phyloP scores from a whole-genome alignment of 805 yeast genomes.

The Pichia pseudocactophila region DNA sequence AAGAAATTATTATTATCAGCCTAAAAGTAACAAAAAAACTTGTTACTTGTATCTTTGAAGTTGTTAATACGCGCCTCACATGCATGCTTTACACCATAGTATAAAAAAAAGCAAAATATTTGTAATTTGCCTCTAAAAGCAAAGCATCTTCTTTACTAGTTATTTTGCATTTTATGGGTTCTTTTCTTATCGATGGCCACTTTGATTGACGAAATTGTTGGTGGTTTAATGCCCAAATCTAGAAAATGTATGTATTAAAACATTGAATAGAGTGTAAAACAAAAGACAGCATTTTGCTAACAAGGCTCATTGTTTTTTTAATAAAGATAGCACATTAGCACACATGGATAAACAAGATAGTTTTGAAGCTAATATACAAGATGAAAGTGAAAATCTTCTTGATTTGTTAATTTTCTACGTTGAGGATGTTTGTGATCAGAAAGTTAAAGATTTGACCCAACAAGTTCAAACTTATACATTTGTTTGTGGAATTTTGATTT shows the following conservation, averaged over 20 bases:
- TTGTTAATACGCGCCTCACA: too few relatives aligned
- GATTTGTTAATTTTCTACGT: conserved; percentile 6
- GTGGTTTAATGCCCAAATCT: background rate
- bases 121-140: too few relatives aligned
- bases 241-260: background rate
- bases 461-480: conserved; percentile 11
- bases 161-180: too few relatives aligned
- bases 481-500: background rate
- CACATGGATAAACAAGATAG: too few relatives aligned
- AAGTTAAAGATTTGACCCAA: conserved; percentile 12
- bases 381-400: conserved; percentile 1
- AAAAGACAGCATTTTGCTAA: conserved; percentile 4
- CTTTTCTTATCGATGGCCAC: too few relatives aligned
- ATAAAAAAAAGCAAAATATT: too few relatives aligned
- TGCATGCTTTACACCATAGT: too few relatives aligned
- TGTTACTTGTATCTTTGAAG: too few relatives aligned
- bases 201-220: background rate
- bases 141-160: too few relatives aligned
- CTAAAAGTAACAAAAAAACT: too few relatives aligned
- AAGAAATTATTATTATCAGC: too few relatives aligned
- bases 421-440: conserved; percentile 14
- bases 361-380: background rate
- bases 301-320: conserved; percentile 6
- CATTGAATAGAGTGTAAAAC: too few relatives aligned
- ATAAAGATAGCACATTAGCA: background rate